These are phyloP conservation scores for Bothriochloa decipiens DNA, from an alignment of 176 grass and related monocot genomes.

Conservation along the genomic window DNA sequence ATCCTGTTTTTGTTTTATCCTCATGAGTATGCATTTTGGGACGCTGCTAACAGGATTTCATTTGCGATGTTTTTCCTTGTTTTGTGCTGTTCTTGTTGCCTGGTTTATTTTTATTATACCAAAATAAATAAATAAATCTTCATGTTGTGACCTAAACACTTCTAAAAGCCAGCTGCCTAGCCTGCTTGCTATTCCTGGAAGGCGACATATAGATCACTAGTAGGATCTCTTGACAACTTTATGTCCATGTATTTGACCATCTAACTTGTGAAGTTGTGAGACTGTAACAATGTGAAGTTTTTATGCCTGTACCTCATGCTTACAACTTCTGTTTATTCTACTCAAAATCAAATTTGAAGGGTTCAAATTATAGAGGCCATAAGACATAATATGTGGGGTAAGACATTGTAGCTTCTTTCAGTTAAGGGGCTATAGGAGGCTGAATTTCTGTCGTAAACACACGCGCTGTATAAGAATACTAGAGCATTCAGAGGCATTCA, in stretches of 20 bases:
- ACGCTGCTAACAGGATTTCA: neutral
- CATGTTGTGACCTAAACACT: neutral
- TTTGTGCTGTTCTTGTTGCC: neutral
- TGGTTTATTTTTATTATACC: neutral
- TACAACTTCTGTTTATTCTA: slow-evolving; percentile 8
- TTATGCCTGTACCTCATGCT: slow-evolving; percentile 11
- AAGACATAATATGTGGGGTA: neutral
- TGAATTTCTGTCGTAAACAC: neutral
- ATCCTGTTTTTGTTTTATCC: neutral
- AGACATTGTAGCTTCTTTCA: neutral
- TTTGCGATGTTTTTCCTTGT: neutral
- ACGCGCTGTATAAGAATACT: neutral
- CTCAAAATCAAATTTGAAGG: neutral
- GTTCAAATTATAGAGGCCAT: neutral
- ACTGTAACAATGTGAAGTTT: neutral
- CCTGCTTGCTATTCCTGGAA: neutral
- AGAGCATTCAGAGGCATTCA: neutral
- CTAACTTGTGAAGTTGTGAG: neutral
- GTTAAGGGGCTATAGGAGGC: neutral
- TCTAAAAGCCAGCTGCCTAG: neutral
- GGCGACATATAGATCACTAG: neutral
- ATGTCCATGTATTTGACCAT: neutral
- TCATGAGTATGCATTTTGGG: neutral
- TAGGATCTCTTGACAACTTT: neutral
- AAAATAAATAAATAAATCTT: neutral